Percentiles rank a stretch among this genome's conserved stretches.
These are phyloP conservation scores for Phragmites australis DNA, from an alignment of 176 grass and related monocot genomes.

Conservation along the genomic window DNA sequence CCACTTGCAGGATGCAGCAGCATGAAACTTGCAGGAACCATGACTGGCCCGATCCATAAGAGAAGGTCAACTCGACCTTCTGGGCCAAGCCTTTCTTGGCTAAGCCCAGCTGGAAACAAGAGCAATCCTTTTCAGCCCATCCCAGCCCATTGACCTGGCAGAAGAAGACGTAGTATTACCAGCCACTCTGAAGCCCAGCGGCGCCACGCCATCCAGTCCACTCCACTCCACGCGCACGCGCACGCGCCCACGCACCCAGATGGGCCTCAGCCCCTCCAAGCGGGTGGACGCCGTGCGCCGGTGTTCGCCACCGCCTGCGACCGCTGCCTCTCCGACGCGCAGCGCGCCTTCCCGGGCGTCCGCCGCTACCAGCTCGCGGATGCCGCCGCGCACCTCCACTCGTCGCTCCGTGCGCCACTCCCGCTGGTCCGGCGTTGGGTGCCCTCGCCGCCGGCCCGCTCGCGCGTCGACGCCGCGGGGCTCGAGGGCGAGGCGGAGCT, in stretches of 20 bases:
- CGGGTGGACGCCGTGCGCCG: constrained; percentile 53
- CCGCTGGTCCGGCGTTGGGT: constrained; percentile 58
- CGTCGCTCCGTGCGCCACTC: constrained; percentile 29
- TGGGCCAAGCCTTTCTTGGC: not conserved
- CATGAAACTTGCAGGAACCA: not conserved
- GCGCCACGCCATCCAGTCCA: not conserved
- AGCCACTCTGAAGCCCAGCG: not conserved
- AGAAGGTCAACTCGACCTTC: no score
- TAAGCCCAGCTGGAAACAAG: not conserved
- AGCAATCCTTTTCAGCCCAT: not conserved
- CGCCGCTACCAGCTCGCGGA: constrained; percentile 63
- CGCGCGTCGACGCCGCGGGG: constrained; percentile 46
- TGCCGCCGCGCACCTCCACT: constrained; percentile 53
- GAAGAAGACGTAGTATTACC: not conserved
- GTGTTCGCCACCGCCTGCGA: constrained; percentile 59
- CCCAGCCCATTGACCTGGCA: not conserved
- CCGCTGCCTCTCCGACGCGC: constrained; percentile 48
- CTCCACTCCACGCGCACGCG: not conserved
- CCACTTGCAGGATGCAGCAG: not conserved
- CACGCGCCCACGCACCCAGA: not conserved
- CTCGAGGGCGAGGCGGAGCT: constrained; percentile 24
- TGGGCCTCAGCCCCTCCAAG: constrained; percentile 77
- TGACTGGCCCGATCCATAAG: not conserved
- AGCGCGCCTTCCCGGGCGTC: constrained; percentile 55
- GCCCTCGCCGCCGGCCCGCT: constrained; percentile 37